Evolutionary conservation across 2,329 filamentous ascomycete species (phyloP).

Genomic region (Aspergillus japonicus): DNA sequence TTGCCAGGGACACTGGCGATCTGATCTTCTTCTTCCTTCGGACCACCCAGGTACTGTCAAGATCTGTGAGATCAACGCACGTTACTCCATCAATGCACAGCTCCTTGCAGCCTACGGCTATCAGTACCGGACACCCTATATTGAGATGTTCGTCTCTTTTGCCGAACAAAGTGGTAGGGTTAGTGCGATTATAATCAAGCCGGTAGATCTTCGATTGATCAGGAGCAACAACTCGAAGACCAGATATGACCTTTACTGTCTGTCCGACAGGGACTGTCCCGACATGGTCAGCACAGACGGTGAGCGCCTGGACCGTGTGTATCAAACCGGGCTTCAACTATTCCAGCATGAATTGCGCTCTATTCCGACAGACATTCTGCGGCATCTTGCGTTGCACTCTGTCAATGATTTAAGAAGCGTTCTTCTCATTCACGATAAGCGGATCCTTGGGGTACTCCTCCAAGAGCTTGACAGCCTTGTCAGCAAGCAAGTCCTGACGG

Average conservation of each 20-base stretch:
- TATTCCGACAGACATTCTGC: conserved; percentile 24
- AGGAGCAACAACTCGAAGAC: neutral
- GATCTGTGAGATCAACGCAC: conserved; percentile 22
- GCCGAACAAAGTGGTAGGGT: neutral
- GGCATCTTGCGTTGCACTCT: conserved; percentile 23
- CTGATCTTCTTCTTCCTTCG: conserved; percentile 17
- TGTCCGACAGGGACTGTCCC: neutral
- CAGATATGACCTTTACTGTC: conserved; percentile 15
- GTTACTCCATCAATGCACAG: conserved; percentile 6
- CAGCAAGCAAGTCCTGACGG: conserved; percentile 16
- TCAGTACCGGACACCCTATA: neutral
- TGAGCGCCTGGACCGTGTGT: conserved; percentile 22
- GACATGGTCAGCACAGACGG: neutral
- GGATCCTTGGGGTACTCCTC: conserved; percentile 33
- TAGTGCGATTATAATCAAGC: neutral
- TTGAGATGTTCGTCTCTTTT: neutral
- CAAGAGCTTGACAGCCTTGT: conserved; percentile 25
- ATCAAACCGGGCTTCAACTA: conserved; percentile 28
- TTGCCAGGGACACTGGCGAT: conserved; percentile 19
- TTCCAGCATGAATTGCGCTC: conserved; percentile 29
- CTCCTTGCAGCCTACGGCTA: conserved; percentile 1
- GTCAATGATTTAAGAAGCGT: conserved; percentile 35
- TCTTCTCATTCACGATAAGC: conserved; percentile 31
- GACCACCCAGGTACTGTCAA: conserved; percentile 10
- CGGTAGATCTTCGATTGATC: conserved; percentile 1